A percentile compares a stretch with the other conserved stretches of the same genome.
Conservation (phyloP, 2,329 filamentous ascomycete genomes). For the Aspergillus sp. region DNA sequence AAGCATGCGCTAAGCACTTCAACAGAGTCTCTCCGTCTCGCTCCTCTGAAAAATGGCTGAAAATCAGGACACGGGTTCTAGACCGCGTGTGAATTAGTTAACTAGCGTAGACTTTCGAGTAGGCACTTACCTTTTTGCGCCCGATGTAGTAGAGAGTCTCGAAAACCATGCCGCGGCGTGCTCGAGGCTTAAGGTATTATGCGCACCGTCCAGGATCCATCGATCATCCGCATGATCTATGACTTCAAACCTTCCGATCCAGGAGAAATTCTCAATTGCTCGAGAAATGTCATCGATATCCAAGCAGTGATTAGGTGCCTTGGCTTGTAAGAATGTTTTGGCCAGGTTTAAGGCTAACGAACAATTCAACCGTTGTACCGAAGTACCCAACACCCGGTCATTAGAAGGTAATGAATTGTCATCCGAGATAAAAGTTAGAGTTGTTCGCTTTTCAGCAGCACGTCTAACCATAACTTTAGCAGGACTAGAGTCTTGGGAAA, state of each 20-base stretch:
- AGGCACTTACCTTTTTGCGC: slow-evolving; percentile 5
- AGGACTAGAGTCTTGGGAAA: slow-evolving; percentile 45
- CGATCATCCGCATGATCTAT: slow-evolving; percentile 14
- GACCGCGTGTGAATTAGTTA: neutral
- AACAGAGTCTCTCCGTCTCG: slow-evolving; percentile 20
- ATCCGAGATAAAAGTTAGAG: slow-evolving; percentile 38
- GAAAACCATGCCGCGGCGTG: slow-evolving; percentile 35
- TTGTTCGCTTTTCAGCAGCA: slow-evolving; percentile 48
- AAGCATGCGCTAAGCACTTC: slow-evolving; percentile 12
- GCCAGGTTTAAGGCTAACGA: slow-evolving; percentile 24
- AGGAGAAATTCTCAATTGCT: slow-evolving; percentile 21
- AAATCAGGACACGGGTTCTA: slow-evolving; percentile 22
- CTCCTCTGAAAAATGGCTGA: slow-evolving; percentile 25
- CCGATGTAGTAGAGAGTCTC: slow-evolving; percentile 6
- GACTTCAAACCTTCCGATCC: slow-evolving; percentile 30
- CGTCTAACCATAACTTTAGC: slow-evolving; percentile 43
- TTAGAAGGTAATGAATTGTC: slow-evolving; percentile 6
- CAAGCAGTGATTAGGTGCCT: slow-evolving; percentile 10
- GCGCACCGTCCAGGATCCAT: slow-evolving; percentile 41
- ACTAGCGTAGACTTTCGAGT: neutral
- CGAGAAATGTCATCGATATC: slow-evolving; percentile 15
- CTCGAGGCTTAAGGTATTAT: slow-evolving; percentile 37
- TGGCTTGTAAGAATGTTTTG: slow-evolving; percentile 17
- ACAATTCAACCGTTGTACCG: slow-evolving; percentile 27
- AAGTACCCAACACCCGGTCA: slow-evolving; percentile 14